phyloP scores from a whole-genome alignment of 768 basidiomycete species.

The Boletus coccyginus region DNA sequence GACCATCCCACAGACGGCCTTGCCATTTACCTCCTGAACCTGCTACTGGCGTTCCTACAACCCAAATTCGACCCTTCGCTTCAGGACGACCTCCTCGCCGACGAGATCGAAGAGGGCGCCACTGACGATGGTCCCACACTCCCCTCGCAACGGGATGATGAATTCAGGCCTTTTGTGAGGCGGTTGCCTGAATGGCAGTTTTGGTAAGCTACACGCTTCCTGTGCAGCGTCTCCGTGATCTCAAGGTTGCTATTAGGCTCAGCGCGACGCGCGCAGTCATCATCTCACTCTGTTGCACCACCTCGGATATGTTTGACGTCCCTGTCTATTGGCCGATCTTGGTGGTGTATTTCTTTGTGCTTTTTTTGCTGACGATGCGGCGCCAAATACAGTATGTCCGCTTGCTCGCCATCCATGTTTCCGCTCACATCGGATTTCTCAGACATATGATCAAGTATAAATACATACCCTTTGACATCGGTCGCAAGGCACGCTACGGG shows the following conservation, averaged over 20 bases:
- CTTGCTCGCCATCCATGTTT: not conserved
- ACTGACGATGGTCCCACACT: constrained; percentile 54
- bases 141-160: constrained; percentile 79
- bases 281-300: constrained; percentile 75
- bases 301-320: constrained; percentile 86
- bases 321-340: constrained; percentile 99
- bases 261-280: constrained; percentile 88
- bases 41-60: constrained; percentile 95
- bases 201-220: constrained; percentile 52
- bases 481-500: constrained; percentile 84
- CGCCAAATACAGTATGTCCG: constrained; percentile 85
- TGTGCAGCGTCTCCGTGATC: not conserved
- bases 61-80: constrained; percentile 97
- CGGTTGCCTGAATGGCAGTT: constrained; percentile 96
- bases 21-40: constrained; percentile 93
- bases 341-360: constrained; percentile 92
- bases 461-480: constrained; percentile 94
- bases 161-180: constrained; percentile 96
- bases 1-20: constrained; percentile 61
- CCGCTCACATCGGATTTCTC: constrained; percentile 10
- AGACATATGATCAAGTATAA: constrained; percentile 99
- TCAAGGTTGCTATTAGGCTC: constrained; percentile 54
- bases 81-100: constrained; percentile 88
- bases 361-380: constrained; percentile 94
- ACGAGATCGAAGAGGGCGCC: constrained; percentile 94